phyloP scores from a whole-genome alignment of 257 asterid species.

The Solanum megistacrolobum region DNA sequence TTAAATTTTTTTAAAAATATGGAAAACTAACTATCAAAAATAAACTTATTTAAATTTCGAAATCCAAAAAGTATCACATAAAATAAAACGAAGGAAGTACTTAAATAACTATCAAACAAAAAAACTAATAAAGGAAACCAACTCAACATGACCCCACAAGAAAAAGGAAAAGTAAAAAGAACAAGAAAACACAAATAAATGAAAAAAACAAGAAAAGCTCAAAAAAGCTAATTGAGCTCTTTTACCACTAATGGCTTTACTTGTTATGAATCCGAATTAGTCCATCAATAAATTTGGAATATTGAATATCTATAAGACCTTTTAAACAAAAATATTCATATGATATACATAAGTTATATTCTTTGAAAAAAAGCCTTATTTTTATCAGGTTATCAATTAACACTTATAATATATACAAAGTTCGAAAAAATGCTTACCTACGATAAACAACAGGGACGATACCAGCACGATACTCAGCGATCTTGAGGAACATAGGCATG shows the following conservation, averaged over 20 bases:
- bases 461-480: slow-evolving; percentile 48
- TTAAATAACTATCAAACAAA: not conserved
- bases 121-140: not conserved
- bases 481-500: slow-evolving; percentile 56
- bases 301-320: not conserved
- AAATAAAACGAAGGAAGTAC: no score
- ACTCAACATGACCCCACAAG: not conserved
- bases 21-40: no score
- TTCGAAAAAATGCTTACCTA: slow-evolving; percentile 11
- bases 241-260: not conserved
- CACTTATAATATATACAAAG: no score
- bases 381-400: no score
- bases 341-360: not conserved
- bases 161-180: not conserved
- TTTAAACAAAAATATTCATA: no score
- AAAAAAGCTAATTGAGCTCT: not conserved
- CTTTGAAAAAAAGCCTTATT: no score
- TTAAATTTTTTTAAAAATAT: accelerated
- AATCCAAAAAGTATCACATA: no score
- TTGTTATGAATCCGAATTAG: not conserved
- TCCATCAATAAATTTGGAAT: not conserved
- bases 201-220: not conserved
- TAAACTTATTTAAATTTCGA: no score
- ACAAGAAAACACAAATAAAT: not conserved
- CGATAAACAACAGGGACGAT: slow-evolving; percentile 49